Base-by-base conservation (phyloP, 2,329 filamentous ascomycete genomes). In the Nemania diffusa region DNA sequence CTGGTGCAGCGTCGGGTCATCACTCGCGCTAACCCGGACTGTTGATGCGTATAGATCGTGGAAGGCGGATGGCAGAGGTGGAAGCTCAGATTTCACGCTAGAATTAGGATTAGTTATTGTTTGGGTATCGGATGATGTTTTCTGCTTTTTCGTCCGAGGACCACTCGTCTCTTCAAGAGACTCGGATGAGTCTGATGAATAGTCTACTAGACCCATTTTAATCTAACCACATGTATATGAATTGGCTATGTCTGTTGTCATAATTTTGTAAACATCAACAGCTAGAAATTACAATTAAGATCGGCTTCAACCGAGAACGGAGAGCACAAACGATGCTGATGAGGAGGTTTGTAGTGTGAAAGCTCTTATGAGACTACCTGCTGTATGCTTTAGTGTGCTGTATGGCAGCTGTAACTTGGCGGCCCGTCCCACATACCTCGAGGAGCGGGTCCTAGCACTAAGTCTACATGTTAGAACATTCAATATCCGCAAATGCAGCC, bases 41-140 rank as follows among this genome's bases (percentile, higher is more conserved):
- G 90, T 92, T 11, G 92, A 91, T 29, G 94, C 91, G 80, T 99
- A 98, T 62, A 98, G 85, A 78, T 97, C 92, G 78, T 94, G 92
- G 79, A 99, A 98, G 62, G 88, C 82, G 13, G 89, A 80, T 8
- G 94, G 95, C 24, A 97, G 85, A 8, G 94, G 92, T 32, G 92
- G 93, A 5, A 71, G 64, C 5, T 62, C 42, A 17, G 50, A 46
- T 44, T 58, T 56, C 17, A 51, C 13, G 0, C 26, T 26, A 11
- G 56, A 37, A 26, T 13, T 27, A 9, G 48, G 13, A 3, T 5
- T 32, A 7, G 50, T n/a, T 11, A 27, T 37, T 20, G 24, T 22
- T 27, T 48, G 17, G 17, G 57, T 20, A 44, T 72, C 65, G n/a
- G n/a, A n/a, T 6, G 70, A 72, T 37, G 64, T 73, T 69, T 75